Evolutionary conservation across 768 basidiomycete genomes (phyloP), one percentile per base, ranked within the genome.

Genomic region (Tephrocybe rancida): DNA sequence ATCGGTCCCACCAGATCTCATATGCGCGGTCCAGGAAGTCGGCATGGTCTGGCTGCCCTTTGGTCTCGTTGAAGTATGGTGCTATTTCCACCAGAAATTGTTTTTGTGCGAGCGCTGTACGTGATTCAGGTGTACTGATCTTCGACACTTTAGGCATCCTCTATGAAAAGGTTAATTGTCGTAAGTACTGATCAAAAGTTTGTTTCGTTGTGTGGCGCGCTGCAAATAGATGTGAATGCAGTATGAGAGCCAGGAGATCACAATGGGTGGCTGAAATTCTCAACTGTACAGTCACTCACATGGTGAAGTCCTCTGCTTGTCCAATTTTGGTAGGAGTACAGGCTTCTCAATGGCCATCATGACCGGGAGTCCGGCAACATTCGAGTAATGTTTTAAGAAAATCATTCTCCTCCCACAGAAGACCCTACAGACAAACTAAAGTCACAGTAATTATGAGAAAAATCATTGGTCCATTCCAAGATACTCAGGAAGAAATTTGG

Each of bases 231-330:
- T n/a, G n/a, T n/a, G n/a, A n/a, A n/a, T n/a, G n/a, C n/a, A n/a
- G 13, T 6, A 41, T 19, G 8, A n/a, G 18, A 8, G 13, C 38
- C 38, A 41, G 10, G 7, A 41, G 7, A 41, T 41, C 6, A 13
- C 5, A 44, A n/a, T 13, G 30, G 30, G 30, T 32, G 30, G 30
- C 30, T 32, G n/a, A n/a, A n/a, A n/a, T n/a, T n/a, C n/a, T 32
- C 30, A 44, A 44, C 44, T 46, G 29, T 46, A 46, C 26, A 46
- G 44, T 32, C 14, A 14, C 16, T 46, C 44, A 18, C 44, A 46
- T 27, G n/a, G 30, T 2, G 44, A 46, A 46, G 44, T n/a, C 16
- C 3, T 6, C 21, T 26, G 13, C 14, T 9, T 13, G 13, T 7
- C 30, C 7, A 32, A 32, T 6, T 13, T 7, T 13, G 30, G 30